phyloP scores from a whole-genome alignment of 306 rosid genomes.

The Astragalus glycyphyllos region DNA sequence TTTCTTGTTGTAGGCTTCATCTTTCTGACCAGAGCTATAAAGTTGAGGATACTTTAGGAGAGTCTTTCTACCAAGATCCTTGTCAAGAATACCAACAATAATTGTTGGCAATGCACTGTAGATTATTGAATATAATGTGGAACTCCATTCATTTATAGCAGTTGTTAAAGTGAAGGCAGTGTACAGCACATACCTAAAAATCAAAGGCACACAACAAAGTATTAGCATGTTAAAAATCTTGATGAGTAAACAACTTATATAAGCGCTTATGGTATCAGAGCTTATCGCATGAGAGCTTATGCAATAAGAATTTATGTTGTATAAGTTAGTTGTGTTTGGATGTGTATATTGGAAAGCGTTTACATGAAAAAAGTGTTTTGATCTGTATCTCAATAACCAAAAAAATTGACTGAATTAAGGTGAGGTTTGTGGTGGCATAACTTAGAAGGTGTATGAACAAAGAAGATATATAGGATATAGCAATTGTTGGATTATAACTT shows the following conservation, averaged over 20 bases:
- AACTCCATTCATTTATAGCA: constrained; percentile 94
- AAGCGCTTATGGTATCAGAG: too few relatives aligned
- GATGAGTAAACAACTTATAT: not conserved
- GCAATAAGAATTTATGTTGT: too few relatives aligned
- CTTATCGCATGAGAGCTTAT: too few relatives aligned
- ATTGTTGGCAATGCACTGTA: constrained; percentile 87
- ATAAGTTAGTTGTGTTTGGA: too few relatives aligned
- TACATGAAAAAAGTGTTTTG: too few relatives aligned
- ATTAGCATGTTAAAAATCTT: constrained; percentile 18
- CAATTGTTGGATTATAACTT: constrained; percentile 47
- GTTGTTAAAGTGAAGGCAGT: constrained; percentile 78
- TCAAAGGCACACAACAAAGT: constrained; percentile 34
- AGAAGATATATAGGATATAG: not conserved
- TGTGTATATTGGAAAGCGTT: too few relatives aligned
- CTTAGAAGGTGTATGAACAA: constrained; percentile 5
- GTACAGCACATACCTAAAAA: constrained; percentile 81
- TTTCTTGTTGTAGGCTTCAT: constrained; percentile 81
- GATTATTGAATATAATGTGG: constrained; percentile 74
- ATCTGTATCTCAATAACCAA: constrained; percentile 6
- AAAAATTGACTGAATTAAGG: constrained; percentile 10
- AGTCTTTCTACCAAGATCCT: constrained; percentile 82
- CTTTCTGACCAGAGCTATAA: constrained; percentile 87
- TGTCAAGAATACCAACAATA: constrained; percentile 89
- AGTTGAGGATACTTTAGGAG: constrained; percentile 83
- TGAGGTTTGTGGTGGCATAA: constrained; percentile 21